Evolutionary conservation across 805 yeast genomes (phyloP), one percentile per base, ranked within the genome.

Genomic region (Yamadazyma akitaensis): DNA sequence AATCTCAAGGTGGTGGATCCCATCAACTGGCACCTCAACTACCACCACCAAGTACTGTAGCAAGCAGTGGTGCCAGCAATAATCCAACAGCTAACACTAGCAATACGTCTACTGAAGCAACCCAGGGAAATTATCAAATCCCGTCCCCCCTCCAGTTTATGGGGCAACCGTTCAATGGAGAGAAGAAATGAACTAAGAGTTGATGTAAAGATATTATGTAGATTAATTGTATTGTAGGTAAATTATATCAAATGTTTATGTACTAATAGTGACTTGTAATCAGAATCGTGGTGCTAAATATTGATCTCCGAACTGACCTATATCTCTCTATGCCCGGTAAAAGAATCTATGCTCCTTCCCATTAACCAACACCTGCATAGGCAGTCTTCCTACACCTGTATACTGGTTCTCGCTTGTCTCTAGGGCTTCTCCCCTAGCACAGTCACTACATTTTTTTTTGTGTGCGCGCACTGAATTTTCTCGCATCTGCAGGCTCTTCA

Each of bases 161-260:
- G 50, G 79, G 78, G 0, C 77, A 78, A 2, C 35, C 32, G 16
- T 42, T 28, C 18, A 25, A 46, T 26, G 30, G 37, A 16, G 43
- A 47, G 13, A 44, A 50, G 13, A 50, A 50, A 17, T 33, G n/a
- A n/a, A 16, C 5, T 11, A 33, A 10, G 37, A 44, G 42, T 26
- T 35, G 42, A 40, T 45, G 44, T 40, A n/a, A 38, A 28, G 41
- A 38, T 38, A 38, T 33, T 21, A 24, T 37, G 24, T 37, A 21
- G 14, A 19, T 19, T 28, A 28, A 11, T 28, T 28, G 32, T 28
- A 4, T 28, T 28, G 32, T 28, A 28, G 32, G 9, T 28, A 13
- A 28, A 28, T 28, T 12, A 28, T 9, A 3, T 12, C 3, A 13
- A 28, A 13, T 28, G n/a, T 28, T 28, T 13, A 28, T 28, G 32